Percentiles rank a stretch among this genome's conserved stretches.
phyloP scores from a whole-genome alignment of 352 stramenopile species.

The Aphanomyces euteiches region DNA sequence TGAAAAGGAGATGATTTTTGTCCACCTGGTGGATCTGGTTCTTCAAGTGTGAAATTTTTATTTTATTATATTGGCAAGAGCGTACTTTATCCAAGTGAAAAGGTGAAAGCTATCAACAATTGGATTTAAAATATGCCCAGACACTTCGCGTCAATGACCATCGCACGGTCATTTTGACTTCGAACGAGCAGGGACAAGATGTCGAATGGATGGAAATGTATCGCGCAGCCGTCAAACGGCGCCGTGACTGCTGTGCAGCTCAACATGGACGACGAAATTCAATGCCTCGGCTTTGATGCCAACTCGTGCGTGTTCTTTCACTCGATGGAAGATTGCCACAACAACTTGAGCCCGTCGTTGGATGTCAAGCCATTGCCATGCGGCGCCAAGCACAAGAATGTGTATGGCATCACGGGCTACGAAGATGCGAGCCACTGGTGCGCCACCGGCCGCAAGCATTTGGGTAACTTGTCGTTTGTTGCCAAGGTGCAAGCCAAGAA shows the following conservation, averaged over 20 bases:
- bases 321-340: conserved; percentile 3
- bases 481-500: background rate
- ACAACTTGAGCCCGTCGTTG: background rate
- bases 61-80: background rate
- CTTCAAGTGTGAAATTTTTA: background rate
- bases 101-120: background rate
- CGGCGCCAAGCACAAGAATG: background rate
- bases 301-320: background rate
- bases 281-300: background rate
- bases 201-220: background rate
- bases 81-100: background rate
- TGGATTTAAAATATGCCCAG: background rate
- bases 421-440: background rate
- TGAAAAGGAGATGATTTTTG: background rate
- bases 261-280: background rate
- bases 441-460: background rate
- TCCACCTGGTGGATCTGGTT: background rate
- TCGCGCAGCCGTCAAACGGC: background rate
- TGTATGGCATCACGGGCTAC: background rate
- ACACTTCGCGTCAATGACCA: background rate
- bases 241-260: background rate
- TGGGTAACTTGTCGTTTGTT: background rate
- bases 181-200: background rate
- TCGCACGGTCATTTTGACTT: background rate
- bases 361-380: background rate